Evolutionary conservation across 805 yeast genomes (phyloP).

Genomic region (Ogataea nonfermentans): DNA sequence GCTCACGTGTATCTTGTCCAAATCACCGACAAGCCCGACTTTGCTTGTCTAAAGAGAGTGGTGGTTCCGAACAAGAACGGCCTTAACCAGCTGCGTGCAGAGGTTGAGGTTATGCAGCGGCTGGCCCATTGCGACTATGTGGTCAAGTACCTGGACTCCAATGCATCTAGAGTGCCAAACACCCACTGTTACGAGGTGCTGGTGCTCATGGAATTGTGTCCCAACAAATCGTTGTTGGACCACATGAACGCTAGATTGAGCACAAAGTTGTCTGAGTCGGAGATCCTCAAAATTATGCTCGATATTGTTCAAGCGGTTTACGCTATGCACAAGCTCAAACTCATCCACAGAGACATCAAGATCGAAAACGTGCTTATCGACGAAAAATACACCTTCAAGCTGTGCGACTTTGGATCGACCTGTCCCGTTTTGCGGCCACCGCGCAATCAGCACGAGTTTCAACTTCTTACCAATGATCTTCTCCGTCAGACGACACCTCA

Average conservation of each 20-base stretch:
- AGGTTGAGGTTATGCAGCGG: slow-evolving; percentile 77
- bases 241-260: slow-evolving; percentile 85
- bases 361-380: slow-evolving; percentile 91
- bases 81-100: slow-evolving; percentile 61
- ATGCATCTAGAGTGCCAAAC: slow-evolving; percentile 58
- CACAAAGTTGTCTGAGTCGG: slow-evolving; percentile 71
- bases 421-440: slow-evolving; percentile 73
- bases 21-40: slow-evolving; percentile 42
- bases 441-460: slow-evolving; percentile 67
- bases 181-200: slow-evolving; percentile 73
- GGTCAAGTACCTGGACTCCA: slow-evolving; percentile 72
- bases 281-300: slow-evolving; percentile 77
- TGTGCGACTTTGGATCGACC: slow-evolving; percentile 94
- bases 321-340: slow-evolving; percentile 76
- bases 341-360: slow-evolving; percentile 91
- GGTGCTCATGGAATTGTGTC: slow-evolving; percentile 89
- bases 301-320: slow-evolving; percentile 79
- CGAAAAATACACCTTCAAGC: slow-evolving; percentile 62
- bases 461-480: slow-evolving; percentile 76
- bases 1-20: slow-evolving; percentile 73
- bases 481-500: slow-evolving; percentile 93
- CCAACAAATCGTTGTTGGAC: slow-evolving; percentile 82
- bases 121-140: slow-evolving; percentile 55
- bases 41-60: slow-evolving; percentile 72
- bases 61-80: slow-evolving; percentile 71